These are phyloP conservation scores for Lasiodiplodia hormozganensis DNA, from an alignment of 2,329 filamentous ascomycete genomes.

Conservation along the genomic window DNA sequence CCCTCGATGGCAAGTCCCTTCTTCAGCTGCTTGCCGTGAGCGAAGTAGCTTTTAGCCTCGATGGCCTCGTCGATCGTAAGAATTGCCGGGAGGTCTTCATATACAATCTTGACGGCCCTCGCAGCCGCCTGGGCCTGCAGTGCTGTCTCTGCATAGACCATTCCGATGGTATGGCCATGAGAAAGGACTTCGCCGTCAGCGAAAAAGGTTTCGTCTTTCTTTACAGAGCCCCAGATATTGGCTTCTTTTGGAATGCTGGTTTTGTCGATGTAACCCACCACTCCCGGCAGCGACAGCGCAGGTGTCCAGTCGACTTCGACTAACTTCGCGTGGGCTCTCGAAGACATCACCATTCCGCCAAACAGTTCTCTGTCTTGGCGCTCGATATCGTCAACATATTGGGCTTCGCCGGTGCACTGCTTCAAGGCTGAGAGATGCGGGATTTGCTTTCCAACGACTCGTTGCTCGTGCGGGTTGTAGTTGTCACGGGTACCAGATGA, in stretches of 20 bases:
- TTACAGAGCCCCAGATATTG: conserved; percentile 91
- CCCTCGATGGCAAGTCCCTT: conserved; percentile 64
- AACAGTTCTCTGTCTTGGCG: conserved; percentile 83
- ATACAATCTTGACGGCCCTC: conserved; percentile 82
- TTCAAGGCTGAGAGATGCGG: conserved; percentile 89
- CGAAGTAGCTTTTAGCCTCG: conserved; percentile 82
- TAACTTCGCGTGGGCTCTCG: conserved; percentile 85
- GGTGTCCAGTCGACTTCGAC: conserved; percentile 76
- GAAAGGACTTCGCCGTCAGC: conserved; percentile 87
- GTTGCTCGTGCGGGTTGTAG: conserved; percentile 78
- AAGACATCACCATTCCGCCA: conserved; percentile 85
- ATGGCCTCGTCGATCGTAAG: conserved; percentile 96
- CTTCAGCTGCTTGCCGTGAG: conserved; percentile 78
- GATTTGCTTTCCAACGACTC: conserved; percentile 81
- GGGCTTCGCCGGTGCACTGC: conserved; percentile 89
- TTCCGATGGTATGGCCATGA: conserved; percentile 87
- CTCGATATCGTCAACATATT: conserved; percentile 95
- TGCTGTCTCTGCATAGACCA: conserved; percentile 81
- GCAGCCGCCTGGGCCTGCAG: conserved; percentile 79
- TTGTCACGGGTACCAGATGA: conserved; percentile 80
- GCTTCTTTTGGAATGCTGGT: conserved; percentile 77
- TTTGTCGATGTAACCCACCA: conserved; percentile 83
- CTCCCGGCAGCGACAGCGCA: conserved; percentile 84
- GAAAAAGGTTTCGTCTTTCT: conserved; percentile 84
- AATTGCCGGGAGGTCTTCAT: conserved; percentile 85